Base-by-base conservation (phyloP, 2,329 filamentous ascomycete genomes). In the Fusarium ramigenum region DNA sequence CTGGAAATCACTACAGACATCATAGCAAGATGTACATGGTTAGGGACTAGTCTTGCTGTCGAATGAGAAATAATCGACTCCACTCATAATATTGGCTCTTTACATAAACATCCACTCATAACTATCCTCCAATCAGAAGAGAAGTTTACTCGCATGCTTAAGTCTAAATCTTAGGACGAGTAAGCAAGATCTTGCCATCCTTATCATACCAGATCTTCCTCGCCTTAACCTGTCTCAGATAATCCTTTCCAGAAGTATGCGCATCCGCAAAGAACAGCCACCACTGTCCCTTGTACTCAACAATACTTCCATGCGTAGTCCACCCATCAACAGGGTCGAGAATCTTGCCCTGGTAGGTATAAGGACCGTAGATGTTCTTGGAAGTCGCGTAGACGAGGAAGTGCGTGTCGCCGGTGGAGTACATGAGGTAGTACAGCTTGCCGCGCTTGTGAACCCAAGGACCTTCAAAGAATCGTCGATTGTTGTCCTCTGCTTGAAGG, bases 191-290 rank as follows among this genome's bases (percentile, higher is more conserved):
- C n/a, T 64, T 69, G 21, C 66, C 66, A 12, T 64, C 15, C 28
- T 46, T 40, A 15, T 69, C 58, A 30, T 69, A 69, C 65, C 65
- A 69, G 9, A 69, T 69, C 34, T 69, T 69, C 65, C 56, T 64
- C 1, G 66, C 66, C 50, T 69, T 69, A 1, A 69, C 66, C 18
- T 69, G 65, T 5, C 66, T 50, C 11, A 69, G n/a, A 3, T 32
- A 63, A 30, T 69, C 65, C 39, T 40, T 53, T 14, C 66, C 65
- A 2, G 66, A 69, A 1, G 58, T 58, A 46, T 69, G 50, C 4
- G 58, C 59, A 30, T 69, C 66, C 9, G 68, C 65, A 18, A 69
- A 69, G 32, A 69, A 69, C 0, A 69, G 23, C 66, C 66, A 69
- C 65, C 50, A 69, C 16, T 69, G 66, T 0, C 66, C 65, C 36